Evolutionary conservation across 495 filamentous ascomycete genomes (phyloP).

Genomic region (Lineolata rhizophorae): DNA sequence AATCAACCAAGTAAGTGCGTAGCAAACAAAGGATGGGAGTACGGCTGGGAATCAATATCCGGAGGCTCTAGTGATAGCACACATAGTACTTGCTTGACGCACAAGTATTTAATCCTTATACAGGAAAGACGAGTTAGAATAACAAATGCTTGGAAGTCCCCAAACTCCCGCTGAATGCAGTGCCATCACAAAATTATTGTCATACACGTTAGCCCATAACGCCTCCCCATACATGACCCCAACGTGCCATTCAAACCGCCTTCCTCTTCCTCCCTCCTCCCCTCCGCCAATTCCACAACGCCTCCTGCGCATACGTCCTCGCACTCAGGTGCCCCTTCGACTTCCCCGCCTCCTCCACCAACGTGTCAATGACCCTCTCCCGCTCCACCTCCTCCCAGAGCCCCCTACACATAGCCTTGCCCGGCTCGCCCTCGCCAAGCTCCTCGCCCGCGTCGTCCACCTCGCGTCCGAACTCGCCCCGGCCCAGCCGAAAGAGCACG

Average conservation of each 20-base stretch:
- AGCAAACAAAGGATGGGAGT: too few relatives aligned
- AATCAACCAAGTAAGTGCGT: too few relatives aligned
- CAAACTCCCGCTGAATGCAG: too few relatives aligned
- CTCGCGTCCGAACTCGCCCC: slow-evolving; percentile 50
- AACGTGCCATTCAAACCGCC: slow-evolving; percentile 5
- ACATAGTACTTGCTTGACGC: too few relatives aligned
- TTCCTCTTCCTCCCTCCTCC: slow-evolving; percentile 35
- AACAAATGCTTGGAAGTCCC: too few relatives aligned
- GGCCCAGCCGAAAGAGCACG: slow-evolving; percentile 63
- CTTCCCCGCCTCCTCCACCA: slow-evolving; percentile 42
- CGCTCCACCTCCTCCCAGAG: slow-evolving; percentile 38
- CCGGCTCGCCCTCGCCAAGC: slow-evolving; percentile 6
- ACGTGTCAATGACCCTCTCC: slow-evolving; percentile 47
- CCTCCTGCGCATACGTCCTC: slow-evolving; percentile 67
- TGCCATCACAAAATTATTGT: too few relatives aligned
- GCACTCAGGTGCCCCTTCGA: slow-evolving; percentile 35
- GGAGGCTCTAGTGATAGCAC: too few relatives aligned
- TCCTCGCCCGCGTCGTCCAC: slow-evolving; percentile 9
- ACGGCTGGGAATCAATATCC: too few relatives aligned
- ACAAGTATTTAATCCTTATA: too few relatives aligned
- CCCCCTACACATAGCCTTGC: slow-evolving; percentile 9
- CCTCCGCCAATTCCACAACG: slow-evolving; percentile 76
- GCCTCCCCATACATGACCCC: not conserved
- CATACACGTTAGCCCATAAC: too few relatives aligned
- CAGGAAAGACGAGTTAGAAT: too few relatives aligned